Evolutionary conservation across 768 basidiomycete genomes (phyloP).

Genomic region (Hydnum rufescens): DNA sequence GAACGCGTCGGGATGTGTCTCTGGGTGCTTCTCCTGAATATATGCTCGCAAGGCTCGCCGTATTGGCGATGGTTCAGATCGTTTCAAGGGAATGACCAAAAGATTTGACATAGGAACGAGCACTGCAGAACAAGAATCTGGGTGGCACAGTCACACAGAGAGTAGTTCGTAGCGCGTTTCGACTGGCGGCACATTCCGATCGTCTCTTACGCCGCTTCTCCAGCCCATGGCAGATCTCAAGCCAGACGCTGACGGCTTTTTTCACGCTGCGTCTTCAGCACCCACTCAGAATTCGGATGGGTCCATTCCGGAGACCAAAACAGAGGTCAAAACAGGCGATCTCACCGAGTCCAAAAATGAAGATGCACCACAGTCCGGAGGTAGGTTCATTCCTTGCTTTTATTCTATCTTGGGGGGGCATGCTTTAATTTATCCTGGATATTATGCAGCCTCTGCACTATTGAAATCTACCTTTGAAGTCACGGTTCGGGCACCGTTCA

Average conservation of each 20-base stretch:
- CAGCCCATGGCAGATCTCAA: background rate
- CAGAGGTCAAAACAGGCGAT: background rate
- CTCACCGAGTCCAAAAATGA: background rate
- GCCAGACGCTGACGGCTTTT: background rate
- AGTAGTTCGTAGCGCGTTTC: no score
- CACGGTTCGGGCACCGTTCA: slow-evolving; percentile 28
- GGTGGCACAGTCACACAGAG: no score
- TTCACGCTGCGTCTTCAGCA: background rate
- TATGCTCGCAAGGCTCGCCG: slow-evolving; percentile 38
- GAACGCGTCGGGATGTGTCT: slow-evolving; percentile 72
- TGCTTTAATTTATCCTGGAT: background rate
- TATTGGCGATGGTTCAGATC: slow-evolving; percentile 35
- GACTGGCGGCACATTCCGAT: no score
- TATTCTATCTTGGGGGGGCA: no score
- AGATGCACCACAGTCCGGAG: background rate
- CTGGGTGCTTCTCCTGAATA: slow-evolving; percentile 38
- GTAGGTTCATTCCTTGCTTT: no score
- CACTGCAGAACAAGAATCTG: background rate
- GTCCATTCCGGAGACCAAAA: background rate
- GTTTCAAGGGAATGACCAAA: slow-evolving; percentile 55
- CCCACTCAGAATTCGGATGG: background rate
- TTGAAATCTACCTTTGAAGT: slow-evolving; percentile 72
- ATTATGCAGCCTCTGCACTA: slow-evolving; percentile 17
- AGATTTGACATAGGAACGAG: slow-evolving; percentile 47
- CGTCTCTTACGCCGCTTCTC: background rate